Percentiles rank a stretch among this genome's conserved stretches.
phyloP scores from a whole-genome alignment of 2,329 filamentous ascomycete genomes.

The Calcarisporium arbuscula region DNA sequence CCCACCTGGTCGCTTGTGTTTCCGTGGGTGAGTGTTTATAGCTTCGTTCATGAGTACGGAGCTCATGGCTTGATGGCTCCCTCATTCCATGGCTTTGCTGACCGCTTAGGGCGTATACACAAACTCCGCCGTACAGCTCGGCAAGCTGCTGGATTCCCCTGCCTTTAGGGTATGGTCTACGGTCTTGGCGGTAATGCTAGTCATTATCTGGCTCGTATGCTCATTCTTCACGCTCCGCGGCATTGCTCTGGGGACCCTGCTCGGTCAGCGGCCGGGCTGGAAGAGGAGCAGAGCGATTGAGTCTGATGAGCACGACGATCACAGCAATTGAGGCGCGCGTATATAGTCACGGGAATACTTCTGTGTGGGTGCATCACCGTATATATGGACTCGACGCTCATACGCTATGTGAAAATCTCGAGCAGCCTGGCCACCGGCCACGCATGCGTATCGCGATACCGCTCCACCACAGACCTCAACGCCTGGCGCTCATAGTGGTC shows the following conservation, averaged over 20 bases:
- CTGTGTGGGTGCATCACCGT: too few species aligned
- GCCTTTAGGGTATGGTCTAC: conserved; percentile 32
- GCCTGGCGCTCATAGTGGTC: conserved; percentile 31
- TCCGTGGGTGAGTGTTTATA: conserved; percentile 25
- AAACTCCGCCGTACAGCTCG: conserved; percentile 29
- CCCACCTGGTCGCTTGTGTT: conserved; percentile 30
- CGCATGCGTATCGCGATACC: conserved; percentile 34
- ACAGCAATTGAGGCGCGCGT: too few species aligned
- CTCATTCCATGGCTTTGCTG: background rate
- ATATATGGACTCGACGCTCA: too few species aligned
- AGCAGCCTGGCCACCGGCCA: conserved; percentile 32
- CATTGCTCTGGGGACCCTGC: background rate
- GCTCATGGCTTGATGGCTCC: too few species aligned
- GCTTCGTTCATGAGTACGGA: background rate
- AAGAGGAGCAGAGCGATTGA: too few species aligned
- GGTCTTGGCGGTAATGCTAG: conserved; percentile 24
- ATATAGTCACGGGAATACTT: too few species aligned
- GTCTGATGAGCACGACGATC: too few species aligned
- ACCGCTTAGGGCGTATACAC: conserved; percentile 29
- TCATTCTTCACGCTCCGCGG: conserved; percentile 1
- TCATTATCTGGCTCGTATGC: conserved; percentile 22
- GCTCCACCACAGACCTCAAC: conserved; percentile 34
- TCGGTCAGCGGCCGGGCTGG: background rate
- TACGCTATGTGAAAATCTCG: conserved; percentile 29
- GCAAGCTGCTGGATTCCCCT: conserved; percentile 28